Conservation (phyloP, 1,284 basidiomycete genomes). For the Tilletiopsis washingtonensis region DNA sequence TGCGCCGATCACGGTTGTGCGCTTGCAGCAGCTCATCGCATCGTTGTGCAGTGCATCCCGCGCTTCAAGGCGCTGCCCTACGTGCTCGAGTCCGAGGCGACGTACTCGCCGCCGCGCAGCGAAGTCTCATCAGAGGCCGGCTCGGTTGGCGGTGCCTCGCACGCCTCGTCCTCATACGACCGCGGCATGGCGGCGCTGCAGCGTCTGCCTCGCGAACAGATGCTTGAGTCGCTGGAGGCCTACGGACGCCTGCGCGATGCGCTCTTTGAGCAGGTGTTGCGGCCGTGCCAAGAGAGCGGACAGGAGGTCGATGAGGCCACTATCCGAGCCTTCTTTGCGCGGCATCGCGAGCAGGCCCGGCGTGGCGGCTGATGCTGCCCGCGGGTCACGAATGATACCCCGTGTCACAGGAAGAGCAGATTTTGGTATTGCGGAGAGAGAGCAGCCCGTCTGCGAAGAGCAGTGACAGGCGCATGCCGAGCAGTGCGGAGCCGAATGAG, state of each 20-base stretch:
- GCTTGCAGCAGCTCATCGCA: background rate
- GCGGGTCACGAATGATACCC: too few species aligned
- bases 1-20: constrained; percentile 7
- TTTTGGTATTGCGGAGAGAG: too few species aligned
- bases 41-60: constrained; percentile 19
- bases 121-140: constrained; percentile 22
- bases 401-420: too few species aligned
- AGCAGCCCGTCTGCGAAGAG: too few species aligned
- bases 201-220: constrained; percentile 47
- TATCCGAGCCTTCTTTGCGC: constrained; percentile 45
- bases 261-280: constrained; percentile 44
- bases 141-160: constrained; percentile 21
- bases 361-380: too few species aligned
- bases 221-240: constrained; percentile 47
- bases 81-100: constrained; percentile 46
- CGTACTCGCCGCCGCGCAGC: constrained; percentile 42
- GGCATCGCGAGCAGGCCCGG: constrained; percentile 11
- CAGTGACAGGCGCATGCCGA: too few species aligned
- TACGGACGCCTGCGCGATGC: constrained; percentile 46
- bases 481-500: too few species aligned
- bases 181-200: constrained; percentile 47
- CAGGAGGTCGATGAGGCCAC: constrained; percentile 44
- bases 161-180: constrained; percentile 45
- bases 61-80: constrained; percentile 35
- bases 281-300: constrained; percentile 46